These are phyloP conservation scores for Kluyveromyces sp. DNA, from an alignment of 1,139 yeast species.

Conservation along the genomic window DNA sequence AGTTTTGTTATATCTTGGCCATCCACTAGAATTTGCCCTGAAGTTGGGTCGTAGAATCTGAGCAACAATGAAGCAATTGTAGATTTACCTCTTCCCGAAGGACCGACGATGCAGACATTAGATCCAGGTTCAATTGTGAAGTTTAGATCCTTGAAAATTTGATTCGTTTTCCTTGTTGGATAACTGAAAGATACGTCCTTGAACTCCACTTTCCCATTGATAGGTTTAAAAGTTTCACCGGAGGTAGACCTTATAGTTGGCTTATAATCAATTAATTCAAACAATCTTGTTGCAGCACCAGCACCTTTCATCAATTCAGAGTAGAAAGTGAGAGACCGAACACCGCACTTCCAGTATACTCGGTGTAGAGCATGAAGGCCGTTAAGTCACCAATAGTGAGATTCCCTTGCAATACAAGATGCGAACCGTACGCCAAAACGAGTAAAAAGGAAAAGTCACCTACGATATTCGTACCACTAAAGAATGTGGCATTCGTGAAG, in stretches of 20 bases:
- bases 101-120: slow-evolving; percentile 90
- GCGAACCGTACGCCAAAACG: slow-evolving; percentile 72
- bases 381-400: slow-evolving; percentile 85
- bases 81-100: slow-evolving; percentile 93
- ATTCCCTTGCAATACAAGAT: slow-evolving; percentile 60
- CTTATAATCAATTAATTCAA: slow-evolving; percentile 73
- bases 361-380: slow-evolving; percentile 89
- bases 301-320: slow-evolving; percentile 94
- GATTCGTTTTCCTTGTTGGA: slow-evolving; percentile 76
- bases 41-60: slow-evolving; percentile 70
- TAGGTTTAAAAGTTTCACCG: slow-evolving; percentile 40
- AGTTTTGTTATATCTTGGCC: slow-evolving; percentile 58
- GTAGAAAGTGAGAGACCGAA: slow-evolving; percentile 81
- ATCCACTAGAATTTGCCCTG: slow-evolving; percentile 62
- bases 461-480: slow-evolving; percentile 67
- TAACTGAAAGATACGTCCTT: slow-evolving; percentile 64
- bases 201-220: slow-evolving; percentile 43
- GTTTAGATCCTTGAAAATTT: slow-evolving; percentile 57
- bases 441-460: slow-evolving; percentile 77
- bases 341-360: slow-evolving; percentile 83
- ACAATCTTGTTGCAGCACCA: slow-evolving; percentile 90
- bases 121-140: slow-evolving; percentile 73
- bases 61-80: slow-evolving; percentile 75
- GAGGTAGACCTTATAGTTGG: slow-evolving; percentile 58
- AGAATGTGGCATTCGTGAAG: slow-evolving; percentile 64